phyloP scores from a whole-genome alignment of 192 early-diverging fungal species.

The Entomortierella beljakovae region DNA sequence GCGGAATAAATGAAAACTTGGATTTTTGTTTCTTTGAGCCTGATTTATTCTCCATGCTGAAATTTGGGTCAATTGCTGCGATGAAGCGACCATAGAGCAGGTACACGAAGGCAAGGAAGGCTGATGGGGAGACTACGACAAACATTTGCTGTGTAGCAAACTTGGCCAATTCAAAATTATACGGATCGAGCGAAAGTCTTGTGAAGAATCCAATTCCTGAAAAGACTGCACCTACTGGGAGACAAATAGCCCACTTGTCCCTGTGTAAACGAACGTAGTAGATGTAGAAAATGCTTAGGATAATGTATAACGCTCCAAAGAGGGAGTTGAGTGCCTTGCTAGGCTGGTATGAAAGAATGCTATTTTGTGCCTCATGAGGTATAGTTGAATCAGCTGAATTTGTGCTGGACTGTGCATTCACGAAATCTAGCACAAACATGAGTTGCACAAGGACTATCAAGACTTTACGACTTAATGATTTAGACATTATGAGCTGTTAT shows the following conservation, averaged over 20 bases:
- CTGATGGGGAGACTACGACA: conserved; percentile 17
- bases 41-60: background rate
- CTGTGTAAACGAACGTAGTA: conserved; percentile 3
- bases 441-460: too few species aligned
- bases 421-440: background rate
- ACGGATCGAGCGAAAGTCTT: conserved; percentile 1
- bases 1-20: conserved; percentile 35
- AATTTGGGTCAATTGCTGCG: conserved; percentile 22
- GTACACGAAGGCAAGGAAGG: conserved; percentile 44
- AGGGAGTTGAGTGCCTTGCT: conserved; percentile 3
- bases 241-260: conserved; percentile 34
- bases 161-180: background rate
- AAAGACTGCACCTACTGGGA: conserved; percentile 28
- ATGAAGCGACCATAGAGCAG: conserved; percentile 42
- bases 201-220: conserved; percentile 21
- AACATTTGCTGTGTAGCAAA: conserved; percentile 12
- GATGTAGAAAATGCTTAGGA: background rate
- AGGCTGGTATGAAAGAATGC: conserved; percentile 15
- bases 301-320: conserved; percentile 9
- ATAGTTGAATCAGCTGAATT: background rate
- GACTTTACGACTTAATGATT: too few species aligned
- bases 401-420: background rate
- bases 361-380: background rate
- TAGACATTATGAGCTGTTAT: too few species aligned
- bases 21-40: conserved; percentile 14